phyloP scores from a whole-genome alignment of 108 stramenopile genomes.

The Asterionellopsis glacialis region DNA sequence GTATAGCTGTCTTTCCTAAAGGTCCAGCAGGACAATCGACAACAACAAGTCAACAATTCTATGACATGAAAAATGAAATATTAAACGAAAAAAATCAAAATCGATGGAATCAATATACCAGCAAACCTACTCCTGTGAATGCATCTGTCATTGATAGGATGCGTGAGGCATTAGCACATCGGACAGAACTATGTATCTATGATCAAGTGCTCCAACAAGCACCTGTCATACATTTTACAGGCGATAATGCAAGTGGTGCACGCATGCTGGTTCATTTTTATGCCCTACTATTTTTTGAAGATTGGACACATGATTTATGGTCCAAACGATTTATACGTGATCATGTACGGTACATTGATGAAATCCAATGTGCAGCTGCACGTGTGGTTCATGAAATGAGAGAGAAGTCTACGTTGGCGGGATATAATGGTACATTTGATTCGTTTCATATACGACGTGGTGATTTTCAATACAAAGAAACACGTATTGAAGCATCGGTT shows the following conservation, averaged over 20 bases:
- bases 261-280: constrained; percentile 87
- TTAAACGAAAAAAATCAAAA: not conserved
- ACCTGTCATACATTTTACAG: constrained; percentile 53
- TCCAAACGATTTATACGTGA: constrained; percentile 83
- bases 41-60: not conserved
- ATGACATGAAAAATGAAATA: not conserved
- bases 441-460: constrained; percentile 87
- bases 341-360: constrained; percentile 86
- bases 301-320: constrained; percentile 78
- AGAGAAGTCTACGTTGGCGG: constrained; percentile 30
- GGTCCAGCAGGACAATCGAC: not conserved
- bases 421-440: constrained; percentile 61
- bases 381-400: constrained; percentile 70
- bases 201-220: constrained; percentile 43
- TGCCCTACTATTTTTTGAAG: constrained; percentile 83
- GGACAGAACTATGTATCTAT: constrained; percentile 34
- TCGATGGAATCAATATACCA: constrained; percentile 28
- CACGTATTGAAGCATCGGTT: constrained; percentile 24
- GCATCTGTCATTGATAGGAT: constrained; percentile 48
- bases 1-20: constrained; percentile 8
- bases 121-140: constrained; percentile 63
- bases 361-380: constrained; percentile 88
- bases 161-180: constrained; percentile 38
- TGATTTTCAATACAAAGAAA: constrained; percentile 64
- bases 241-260: constrained; percentile 41